Evolutionary conservation across 805 yeast species (phyloP), one percentile per base, ranked within the genome.

Genomic region (Priceomyces carsonii): DNA sequence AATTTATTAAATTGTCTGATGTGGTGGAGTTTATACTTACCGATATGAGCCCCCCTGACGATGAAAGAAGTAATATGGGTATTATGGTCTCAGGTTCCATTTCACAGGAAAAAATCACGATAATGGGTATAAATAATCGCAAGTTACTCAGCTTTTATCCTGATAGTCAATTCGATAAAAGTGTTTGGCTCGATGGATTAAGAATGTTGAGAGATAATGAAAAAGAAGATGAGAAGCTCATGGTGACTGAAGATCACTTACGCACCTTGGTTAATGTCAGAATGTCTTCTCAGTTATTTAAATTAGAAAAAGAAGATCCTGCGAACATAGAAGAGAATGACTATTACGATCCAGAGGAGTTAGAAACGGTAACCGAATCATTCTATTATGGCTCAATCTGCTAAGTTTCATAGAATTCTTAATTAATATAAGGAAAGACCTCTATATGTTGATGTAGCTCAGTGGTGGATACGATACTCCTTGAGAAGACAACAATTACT

Each of bases 161-260:
- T 9, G 90, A 84, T 39, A 81, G 86, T 1, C 73, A 75, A 43
- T 86, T 82, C 31, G 72, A 77, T 32, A 78, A 82, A 27, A 77
- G 75, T 35, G 75, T 80, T 6, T 87, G 95, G 95, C 62, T 82
- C 22, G 95, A 87, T 59, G 95, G 95, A 0, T 56, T 86, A 36
- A 78, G 77, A 48, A 61, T 68, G 69, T 62, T 67, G 44, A 61
- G 59, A 41, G 69, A 67, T 4, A 46, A 51, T 42, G 53, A 47
- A 3, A 53, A 53, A 14, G 51, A 54, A 1, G 62, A 61, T 12
- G 57, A 59, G 22, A 55, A 67, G 20, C 64, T 71, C 0, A 43
- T 36, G 7, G 71, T 66, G 20, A 66, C 74, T 6, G 56, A 59
- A 13, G 50, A 50, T 18, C 73, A 68, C 41, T 45, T 66, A 23